Evolutionary conservation across 495 filamentous ascomycete species (phyloP).

Genomic region (Tirmania nivea): DNA sequence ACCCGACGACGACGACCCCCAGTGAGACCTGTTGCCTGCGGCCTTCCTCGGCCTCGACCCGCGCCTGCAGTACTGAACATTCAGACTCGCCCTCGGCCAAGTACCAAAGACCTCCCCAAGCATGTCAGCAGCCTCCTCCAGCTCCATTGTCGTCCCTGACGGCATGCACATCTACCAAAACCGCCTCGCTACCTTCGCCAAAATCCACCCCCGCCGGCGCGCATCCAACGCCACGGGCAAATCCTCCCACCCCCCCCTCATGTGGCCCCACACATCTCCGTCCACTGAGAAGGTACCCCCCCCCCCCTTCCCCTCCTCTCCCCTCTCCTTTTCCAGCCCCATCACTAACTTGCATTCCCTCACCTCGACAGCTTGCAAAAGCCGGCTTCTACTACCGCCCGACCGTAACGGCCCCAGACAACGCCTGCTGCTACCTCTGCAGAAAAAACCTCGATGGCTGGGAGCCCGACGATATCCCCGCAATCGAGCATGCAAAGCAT

Average conservation of each 20-base stretch:
- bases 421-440: constrained; percentile 76
- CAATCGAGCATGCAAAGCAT: constrained; percentile 67
- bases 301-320: background rate
- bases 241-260: constrained; percentile 1
- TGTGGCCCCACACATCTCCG: constrained; percentile 15
- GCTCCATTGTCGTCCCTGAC: background rate
- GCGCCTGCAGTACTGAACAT: too few species aligned
- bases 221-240: background rate
- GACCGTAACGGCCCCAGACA: constrained; percentile 50
- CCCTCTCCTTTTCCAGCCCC: background rate
- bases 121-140: too few species aligned
- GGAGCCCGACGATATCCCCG: constrained; percentile 62
- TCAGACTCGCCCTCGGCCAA: too few species aligned
- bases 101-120: too few species aligned
- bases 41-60: too few species aligned
- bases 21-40: too few species aligned
- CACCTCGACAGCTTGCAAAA: constrained; percentile 42
- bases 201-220: constrained; percentile 4
- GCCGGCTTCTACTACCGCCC: constrained; percentile 85
- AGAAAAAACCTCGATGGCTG: constrained; percentile 61
- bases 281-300: constrained; percentile 6
- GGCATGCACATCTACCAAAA: constrained; percentile 14
- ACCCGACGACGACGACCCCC: too few species aligned
- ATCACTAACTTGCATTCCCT: background rate
- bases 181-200: constrained; percentile 13